Evolutionary conservation across 371 early-diverging fungal species (phyloP).

Genomic region (Dichotomocladium elegans): DNA sequence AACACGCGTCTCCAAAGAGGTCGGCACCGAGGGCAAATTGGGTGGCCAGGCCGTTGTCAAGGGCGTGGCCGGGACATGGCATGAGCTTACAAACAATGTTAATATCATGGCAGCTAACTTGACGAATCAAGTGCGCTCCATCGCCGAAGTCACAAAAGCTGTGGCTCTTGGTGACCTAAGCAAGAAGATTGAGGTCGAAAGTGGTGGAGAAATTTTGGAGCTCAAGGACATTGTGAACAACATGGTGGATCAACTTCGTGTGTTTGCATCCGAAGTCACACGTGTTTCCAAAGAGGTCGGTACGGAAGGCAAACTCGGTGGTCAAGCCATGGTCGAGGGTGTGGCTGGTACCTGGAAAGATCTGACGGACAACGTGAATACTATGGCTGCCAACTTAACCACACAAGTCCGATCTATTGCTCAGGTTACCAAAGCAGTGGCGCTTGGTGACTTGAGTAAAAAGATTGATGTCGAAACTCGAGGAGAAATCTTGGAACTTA

Average conservation of each 20-base stretch:
- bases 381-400: slow-evolving; percentile 48
- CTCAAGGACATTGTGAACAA: slow-evolving; percentile 37
- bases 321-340: no score
- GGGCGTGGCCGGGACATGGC: slow-evolving; percentile 33
- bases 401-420: no score
- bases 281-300: no score
- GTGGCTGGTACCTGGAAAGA: no score
- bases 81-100: slow-evolving; percentile 33
- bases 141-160: slow-evolving; percentile 23
- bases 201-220: slow-evolving; percentile 33
- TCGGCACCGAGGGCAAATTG: not conserved
- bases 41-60: slow-evolving; percentile 5
- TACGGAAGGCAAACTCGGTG: no score
- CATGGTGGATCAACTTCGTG: slow-evolving; percentile 14
- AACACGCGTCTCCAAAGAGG: not conserved
- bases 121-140: slow-evolving; percentile 39
- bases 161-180: slow-evolving; percentile 51
- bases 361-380: slow-evolving; percentile 40
- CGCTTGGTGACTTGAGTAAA: no score
- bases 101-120: slow-evolving; percentile 32
- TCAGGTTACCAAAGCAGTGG: no score
- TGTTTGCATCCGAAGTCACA: slow-evolving; percentile 64
- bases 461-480: no score
- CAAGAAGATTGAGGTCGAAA: slow-evolving; percentile 30
- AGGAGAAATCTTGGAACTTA: no score